Evolutionary conservation across 306 rosid species (phyloP).

Genomic region (Prunus mongolica): DNA sequence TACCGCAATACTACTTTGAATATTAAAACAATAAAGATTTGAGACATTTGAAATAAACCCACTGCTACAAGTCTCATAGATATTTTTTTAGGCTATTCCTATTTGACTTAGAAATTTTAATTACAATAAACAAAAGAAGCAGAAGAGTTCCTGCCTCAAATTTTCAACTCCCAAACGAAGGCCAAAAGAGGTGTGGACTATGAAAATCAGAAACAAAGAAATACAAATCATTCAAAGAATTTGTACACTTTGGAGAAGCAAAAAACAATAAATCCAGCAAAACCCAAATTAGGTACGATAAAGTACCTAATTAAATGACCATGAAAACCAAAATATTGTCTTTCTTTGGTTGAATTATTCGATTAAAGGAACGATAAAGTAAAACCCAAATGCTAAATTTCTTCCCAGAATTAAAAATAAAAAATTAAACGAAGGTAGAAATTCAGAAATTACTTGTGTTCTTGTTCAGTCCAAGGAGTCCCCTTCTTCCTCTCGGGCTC

Average conservation of each 20-base stretch:
- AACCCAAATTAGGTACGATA: background rate
- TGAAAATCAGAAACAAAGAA: background rate
- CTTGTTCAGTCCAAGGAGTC: constrained; percentile 86
- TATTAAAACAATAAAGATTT: background rate
- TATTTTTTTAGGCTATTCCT: background rate
- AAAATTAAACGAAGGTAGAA: background rate
- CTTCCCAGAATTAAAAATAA: background rate
- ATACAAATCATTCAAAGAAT: background rate
- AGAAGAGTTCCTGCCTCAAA: background rate
- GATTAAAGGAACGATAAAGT: background rate
- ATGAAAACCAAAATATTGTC: background rate
- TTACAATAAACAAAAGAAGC: background rate
- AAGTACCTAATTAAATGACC: background rate
- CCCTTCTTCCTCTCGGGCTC: constrained; percentile 85
- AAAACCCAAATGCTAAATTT: background rate
- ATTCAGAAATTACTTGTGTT: constrained; percentile 54
- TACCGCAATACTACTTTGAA: background rate
- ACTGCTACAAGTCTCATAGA: background rate
- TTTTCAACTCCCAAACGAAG: background rate
- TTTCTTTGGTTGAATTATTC: background rate
- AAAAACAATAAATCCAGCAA: too few species aligned
- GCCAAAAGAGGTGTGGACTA: background rate
- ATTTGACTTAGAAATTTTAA: background rate
- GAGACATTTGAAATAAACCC: background rate
- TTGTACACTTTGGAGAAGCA: too few species aligned